Evolutionary conservation across 768 basidiomycete species (phyloP).

Genomic region (Leccinum ochraceum): DNA sequence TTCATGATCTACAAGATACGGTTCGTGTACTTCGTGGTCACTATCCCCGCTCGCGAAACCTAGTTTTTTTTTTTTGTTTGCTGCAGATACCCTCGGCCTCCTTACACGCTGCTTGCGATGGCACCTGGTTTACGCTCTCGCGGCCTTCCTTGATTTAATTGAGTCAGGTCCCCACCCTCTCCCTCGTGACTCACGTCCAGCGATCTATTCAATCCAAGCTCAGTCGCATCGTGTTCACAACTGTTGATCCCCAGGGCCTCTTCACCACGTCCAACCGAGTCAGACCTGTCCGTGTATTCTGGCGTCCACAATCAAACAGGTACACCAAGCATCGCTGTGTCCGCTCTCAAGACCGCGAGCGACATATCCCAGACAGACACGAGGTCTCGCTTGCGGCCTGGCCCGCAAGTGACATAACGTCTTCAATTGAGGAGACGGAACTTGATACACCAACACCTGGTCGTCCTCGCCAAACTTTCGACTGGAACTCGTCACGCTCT

Average conservation of each 20-base stretch:
- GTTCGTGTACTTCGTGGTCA: too few relatives aligned
- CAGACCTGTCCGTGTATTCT: constrained; percentile 16
- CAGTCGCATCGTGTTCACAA: too few relatives aligned
- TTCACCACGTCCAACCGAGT: constrained; percentile 23
- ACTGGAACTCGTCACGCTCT: constrained; percentile 19
- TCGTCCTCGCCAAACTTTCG: constrained; percentile 13
- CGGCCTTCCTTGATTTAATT: too few relatives aligned
- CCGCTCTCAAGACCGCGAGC: constrained; percentile 32
- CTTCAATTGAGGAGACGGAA: constrained; percentile 25
- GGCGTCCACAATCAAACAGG: constrained; percentile 13
- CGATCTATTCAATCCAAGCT: too few relatives aligned
- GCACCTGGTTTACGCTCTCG: too few relatives aligned
- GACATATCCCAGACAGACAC: constrained; percentile 32
- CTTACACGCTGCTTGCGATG: too few relatives aligned
- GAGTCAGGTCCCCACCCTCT: too few relatives aligned
- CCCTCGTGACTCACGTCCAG: too few relatives aligned
- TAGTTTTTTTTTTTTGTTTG: too few relatives aligned
- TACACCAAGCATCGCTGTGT: constrained; percentile 18
- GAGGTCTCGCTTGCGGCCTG: constrained; percentile 36
- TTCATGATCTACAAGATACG: too few relatives aligned
- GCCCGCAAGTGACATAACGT: constrained; percentile 22
- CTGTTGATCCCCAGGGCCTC: constrained; percentile 12
- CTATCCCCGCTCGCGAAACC: too few relatives aligned
- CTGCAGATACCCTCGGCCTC: too few relatives aligned
- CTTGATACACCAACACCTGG: constrained; percentile 27